Conservation (phyloP, 805 yeast species). For the Nakazawaea laoshanensis region DNA sequence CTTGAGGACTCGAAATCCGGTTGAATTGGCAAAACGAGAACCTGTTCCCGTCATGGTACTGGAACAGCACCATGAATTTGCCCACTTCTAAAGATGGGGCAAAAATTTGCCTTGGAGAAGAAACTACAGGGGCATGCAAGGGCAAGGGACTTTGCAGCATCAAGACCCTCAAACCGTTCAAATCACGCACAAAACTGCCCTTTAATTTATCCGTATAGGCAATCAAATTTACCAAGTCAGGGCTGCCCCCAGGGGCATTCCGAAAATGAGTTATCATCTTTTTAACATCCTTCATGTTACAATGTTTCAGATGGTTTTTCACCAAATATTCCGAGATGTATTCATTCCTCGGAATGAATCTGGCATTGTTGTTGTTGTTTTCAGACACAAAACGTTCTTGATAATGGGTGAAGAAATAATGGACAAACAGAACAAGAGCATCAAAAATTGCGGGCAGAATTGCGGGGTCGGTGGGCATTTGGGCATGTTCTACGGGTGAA, state of each 20-base stretch:
- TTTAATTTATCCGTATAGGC: slow-evolving; percentile 7
- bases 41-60: slow-evolving; percentile 1
- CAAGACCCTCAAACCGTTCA: slow-evolving; percentile 1
- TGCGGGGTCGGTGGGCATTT: neutral
- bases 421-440: neutral
- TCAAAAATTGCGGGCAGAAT: slow-evolving; percentile 2
- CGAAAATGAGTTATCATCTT: slow-evolving; percentile 4
- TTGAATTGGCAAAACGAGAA: slow-evolving; percentile 7
- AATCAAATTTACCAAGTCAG: slow-evolving; percentile 4
- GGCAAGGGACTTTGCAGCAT: too few relatives aligned
- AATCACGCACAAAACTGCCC: slow-evolving; percentile 2
- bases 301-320: slow-evolving; percentile 3
- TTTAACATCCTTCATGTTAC: slow-evolving; percentile 1
- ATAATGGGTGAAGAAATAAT: slow-evolving; percentile 4
- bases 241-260: neutral
- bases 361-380: neutral
- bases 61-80: slow-evolving; percentile 9
- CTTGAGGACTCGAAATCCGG: too few relatives aligned
- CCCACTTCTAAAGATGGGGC: slow-evolving; percentile 10
- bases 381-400: neutral
- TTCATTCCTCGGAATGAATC: slow-evolving; percentile 7
- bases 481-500: slow-evolving; percentile 9
- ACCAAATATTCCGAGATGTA: slow-evolving; percentile 4
- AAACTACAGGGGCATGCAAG: too few relatives aligned
- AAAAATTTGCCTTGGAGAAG: too few relatives aligned